A percentile compares a stretch with the other conserved stretches of the same genome.
Conservation (phyloP, 163 green algal genomes). For the Scenedesmus sp. region DNA sequence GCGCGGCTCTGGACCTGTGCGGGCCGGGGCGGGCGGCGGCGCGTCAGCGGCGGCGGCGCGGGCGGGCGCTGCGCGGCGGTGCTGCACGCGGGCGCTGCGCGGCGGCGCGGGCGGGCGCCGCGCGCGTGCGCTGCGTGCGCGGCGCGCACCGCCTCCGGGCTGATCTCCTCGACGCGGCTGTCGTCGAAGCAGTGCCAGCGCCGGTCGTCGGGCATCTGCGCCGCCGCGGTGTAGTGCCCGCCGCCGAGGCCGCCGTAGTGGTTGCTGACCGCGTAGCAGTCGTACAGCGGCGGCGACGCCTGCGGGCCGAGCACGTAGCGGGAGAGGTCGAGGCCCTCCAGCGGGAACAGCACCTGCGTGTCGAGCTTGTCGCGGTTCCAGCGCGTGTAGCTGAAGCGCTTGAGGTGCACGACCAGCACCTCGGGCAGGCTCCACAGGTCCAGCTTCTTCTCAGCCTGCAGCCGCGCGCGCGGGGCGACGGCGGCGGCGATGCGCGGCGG, state of each 20-base stretch:
- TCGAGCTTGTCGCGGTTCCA: constrained; percentile 89
- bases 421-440: constrained; percentile 93
- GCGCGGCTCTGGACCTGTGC: constrained; percentile 67
- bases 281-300: constrained; percentile 71
- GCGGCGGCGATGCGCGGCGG: too few species aligned
- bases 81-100: not conserved
- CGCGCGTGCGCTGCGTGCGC: too few species aligned
- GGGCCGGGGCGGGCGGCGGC: constrained; percentile 31
- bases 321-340: constrained; percentile 83
- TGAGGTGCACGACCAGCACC: constrained; percentile 95
- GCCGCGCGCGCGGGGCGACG: too few species aligned
- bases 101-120: not conserved
- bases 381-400: constrained; percentile 88
- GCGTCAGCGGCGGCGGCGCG: not conserved
- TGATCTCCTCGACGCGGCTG: constrained; percentile 58
- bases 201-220: constrained; percentile 63
- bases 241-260: constrained; percentile 93
- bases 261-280: constrained; percentile 94
- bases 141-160: constrained; percentile 13
- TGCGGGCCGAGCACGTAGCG: constrained; percentile 56
- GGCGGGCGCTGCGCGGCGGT: not conserved
- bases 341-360: constrained; percentile 85
- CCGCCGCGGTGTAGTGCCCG: constrained; percentile 96
- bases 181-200: constrained; percentile 93
- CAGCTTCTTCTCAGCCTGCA: constrained; percentile 93